Base-by-base conservation (phyloP, 148 eudicot species). In the Salicornia ramosissima region DNA sequence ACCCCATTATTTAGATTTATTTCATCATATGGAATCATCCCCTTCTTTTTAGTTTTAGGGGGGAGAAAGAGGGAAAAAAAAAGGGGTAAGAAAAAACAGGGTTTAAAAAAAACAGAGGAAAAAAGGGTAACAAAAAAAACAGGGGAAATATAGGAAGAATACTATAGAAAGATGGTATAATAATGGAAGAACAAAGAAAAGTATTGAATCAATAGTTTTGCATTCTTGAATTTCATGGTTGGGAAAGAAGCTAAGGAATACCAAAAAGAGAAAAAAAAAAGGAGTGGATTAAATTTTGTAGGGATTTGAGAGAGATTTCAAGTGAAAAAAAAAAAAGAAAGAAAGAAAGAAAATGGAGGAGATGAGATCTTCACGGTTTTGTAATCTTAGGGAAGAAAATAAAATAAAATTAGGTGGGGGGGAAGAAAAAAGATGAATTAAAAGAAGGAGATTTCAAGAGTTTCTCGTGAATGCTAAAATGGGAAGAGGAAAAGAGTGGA, bases 391-490 rank as follows among this genome's bases (percentile, higher is more conserved):
- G 22, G 31, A 26, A 72, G 63, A 72, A 59, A 53, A n/a, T n/a
- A n/a, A n/a, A n/a, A n/a, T n/a, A n/a, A 60, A 69, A 73, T 69
- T 73, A 71, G 77, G 74, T 55, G 62, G 12, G 53, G 29, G 53
- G 49, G 36, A 33, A 22, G 53, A 42, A 61, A 42, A 42, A 24
- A 70, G 83, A 79, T 74, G 78, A 75, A 73, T 77, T 75, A 71
- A 82, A 68, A 77, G 83, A 52, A 72, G 58, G 30, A 64, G 50
- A 68, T 54, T 71, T 88, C 90, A 88, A 74, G 81, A 83, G 68
- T 29, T 82, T 80, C 96, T 69, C 87, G 96, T 89, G 96, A 86
- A 29, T 76, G 66, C 63, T 78, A 75, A 77, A 72, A 81, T 31
- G 52, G 72, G 64, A 51, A 57, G 42, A 50, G 13, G 65, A 54